Base-by-base conservation (phyloP, 164 flowering plant genomes). In the Piper longum region DNA sequence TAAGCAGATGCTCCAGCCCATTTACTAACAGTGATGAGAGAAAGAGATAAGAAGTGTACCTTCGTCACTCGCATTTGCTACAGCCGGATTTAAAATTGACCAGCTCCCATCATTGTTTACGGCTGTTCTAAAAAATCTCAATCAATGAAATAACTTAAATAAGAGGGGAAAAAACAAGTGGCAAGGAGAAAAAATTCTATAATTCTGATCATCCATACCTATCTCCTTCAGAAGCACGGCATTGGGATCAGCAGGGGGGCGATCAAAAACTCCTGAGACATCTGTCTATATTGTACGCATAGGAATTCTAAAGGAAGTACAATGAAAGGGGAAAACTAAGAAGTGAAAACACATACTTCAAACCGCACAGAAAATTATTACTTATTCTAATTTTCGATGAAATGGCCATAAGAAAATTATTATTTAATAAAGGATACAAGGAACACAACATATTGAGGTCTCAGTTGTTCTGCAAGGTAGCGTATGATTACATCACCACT, bases 401-500 rank as follows among this genome's bases (percentile, higher is more conserved):
- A 5, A 14, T 2, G 14, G 11, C 48, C 9, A 48, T 48, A 48
- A 5, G 14, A 48, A 48, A 5, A 48, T 44, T 6, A 48, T 48
- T 48, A 5, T 48, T 39, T 45, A 3, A 40, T 36, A 26, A 57
- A 63, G 97, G 95, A 88, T 93, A 93, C 98, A 65, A 93, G 96
- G 72, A 93, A 93, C 66, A 93, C 99, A 69, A 93, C 96, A 67
- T 79, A 90, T 63, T 82, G 79, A 54, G 99, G 99, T 78, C 73
- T 80, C 59, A 88, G 67, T 18, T 74, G 66, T 62, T 79, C 88
- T 42, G 99, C 96, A 67, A 93, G 85, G 77, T 85, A 85, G 44
- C 96, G 80, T 60, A 91, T 93, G 61, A 93, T 93, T 14, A 93
- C 91, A 80, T 93, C 99, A 54, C 99, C 99, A 72, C 99, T 93